Evolutionary conservation across 2,329 filamentous ascomycete genomes (phyloP), one percentile per base, ranked within the genome.

Genomic region (Trichoderma sp.): DNA sequence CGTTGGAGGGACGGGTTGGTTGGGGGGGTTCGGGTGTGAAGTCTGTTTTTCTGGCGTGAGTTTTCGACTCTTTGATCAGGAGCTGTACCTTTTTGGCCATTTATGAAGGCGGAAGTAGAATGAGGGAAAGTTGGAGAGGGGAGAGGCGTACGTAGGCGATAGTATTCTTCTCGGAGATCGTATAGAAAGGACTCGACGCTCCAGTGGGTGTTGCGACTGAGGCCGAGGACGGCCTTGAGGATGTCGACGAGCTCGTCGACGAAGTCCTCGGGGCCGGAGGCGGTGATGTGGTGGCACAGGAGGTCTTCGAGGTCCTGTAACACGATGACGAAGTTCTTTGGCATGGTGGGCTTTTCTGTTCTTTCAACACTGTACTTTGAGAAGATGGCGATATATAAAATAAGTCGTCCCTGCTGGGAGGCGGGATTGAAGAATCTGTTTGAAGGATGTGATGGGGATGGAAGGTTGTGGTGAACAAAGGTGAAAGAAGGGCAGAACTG

Each of bases 131-230:
- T 9, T 17, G 19, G 14, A 6, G 43, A 17, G 34, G 44, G 26
- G 15, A 3, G 24, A 17, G 9, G 30, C 24, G 26, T 62, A 62
- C 63, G n/a, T 50, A 52, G 39, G 2, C 26, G 26, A 28, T 19
- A 44, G 56, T 55, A 65, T 62, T 61, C 57, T 12, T 62, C 41
- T 17, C 57, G 43, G n/a, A 65, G 48, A 21, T 62, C 63, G 45
- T 28, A 54, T n/a, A 65, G 19, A 24, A 65, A 62, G 15, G 63
- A 65, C 48, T 65, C 41, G 41, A 55, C 48, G 57, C 63, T 65
- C 63, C 63, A 65, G 48, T 55, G 47, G n/a, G 52, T 28, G n/a
- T 56, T 64, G 39, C 54, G 54, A 15, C 52, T 45, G 2, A 24
- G 21, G 34, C 5, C 19, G 1, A 64, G 47, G 2, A 64, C 54